Base-by-base conservation (phyloP, 305 asterid genomes). In the Coffea humblotiana region DNA sequence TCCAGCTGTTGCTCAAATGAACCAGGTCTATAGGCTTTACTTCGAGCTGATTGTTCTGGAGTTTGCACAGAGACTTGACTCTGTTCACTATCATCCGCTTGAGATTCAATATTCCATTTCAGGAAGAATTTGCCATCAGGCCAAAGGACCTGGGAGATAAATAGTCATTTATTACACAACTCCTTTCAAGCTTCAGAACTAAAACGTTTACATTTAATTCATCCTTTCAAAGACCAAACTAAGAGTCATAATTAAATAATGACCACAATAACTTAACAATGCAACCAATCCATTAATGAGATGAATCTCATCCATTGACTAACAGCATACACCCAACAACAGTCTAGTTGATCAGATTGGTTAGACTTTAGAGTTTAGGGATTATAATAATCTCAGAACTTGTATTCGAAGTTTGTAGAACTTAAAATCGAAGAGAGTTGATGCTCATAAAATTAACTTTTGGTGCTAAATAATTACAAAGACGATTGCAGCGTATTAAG, bases 1-100 rank as follows among this genome's bases (percentile, higher is more conserved):
- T 96, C 99, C 54, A 91, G 97, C 84, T 92, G 98, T 79, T 92
- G 93, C 88, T 91, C 98, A 78, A 96, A 96, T 82, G 97, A 90
- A 60, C 92, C 97, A n/a, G 88, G 85, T 81, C 85, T 90, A 52
- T 87, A 27, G 67, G 71, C 85, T 86, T 80, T 91, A 88, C 87
- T 85, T 84, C 89, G 87, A 32, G 85, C 83, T 49, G 88, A 32
- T 82, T 79, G 88, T 83, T 83, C 84, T 35, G 80, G 74, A 72
- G 84, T 78, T 76, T 80, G 91, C 74, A 65, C 83, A 68, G 91
- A 80, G 86, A 82, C 88, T 82, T 71, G 82, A 71, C 78, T 76
- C 70, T 86, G 85, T 87, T 87, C 90, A 77, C 72, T 25, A 68
- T 82, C 87, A 72, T 84, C 82, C 84, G 54, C 75, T 80, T 78